Conservation (phyloP, 768 basidiomycete genomes). For the Rhodocollybia butyracea region DNA sequence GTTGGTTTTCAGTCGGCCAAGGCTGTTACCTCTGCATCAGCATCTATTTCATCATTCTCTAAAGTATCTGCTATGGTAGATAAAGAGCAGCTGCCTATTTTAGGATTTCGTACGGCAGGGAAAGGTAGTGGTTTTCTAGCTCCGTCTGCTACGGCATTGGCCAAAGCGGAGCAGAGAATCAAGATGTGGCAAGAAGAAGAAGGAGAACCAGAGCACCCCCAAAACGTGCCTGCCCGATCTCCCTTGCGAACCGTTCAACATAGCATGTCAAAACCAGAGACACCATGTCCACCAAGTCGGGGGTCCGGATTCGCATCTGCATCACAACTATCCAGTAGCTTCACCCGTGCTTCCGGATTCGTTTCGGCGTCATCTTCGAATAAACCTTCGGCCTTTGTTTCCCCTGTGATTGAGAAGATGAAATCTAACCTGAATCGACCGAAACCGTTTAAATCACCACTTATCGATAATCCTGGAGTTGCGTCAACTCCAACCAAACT, state of each 20-base stretch:
- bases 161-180: constrained; percentile 51
- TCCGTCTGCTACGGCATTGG: constrained; percentile 54
- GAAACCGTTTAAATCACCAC: constrained; percentile 23
- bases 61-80: neutral
- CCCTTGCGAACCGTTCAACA: constrained; percentile 3
- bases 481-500: constrained; percentile 11
- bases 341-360: neutral
- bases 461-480: constrained; percentile 11
- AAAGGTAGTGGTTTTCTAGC: constrained; percentile 34
- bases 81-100: constrained; percentile 4
- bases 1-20: constrained; percentile 37
- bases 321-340: neutral
- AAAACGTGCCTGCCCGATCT: neutral
- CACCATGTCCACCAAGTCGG: neutral
- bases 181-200: constrained; percentile 44
- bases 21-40: constrained; percentile 6
- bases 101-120: constrained; percentile 28
- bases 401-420: constrained; percentile 3
- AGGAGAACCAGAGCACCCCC: neutral
- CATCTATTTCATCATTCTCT: neutral
- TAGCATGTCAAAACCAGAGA: neutral
- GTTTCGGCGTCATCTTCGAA: neutral
- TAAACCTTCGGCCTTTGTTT: neutral
- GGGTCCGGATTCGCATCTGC: neutral
- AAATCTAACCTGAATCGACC: constrained; percentile 8